Base-by-base conservation (phyloP, 2,329 filamentous ascomycete genomes). In the Penicillium capsulatum region DNA sequence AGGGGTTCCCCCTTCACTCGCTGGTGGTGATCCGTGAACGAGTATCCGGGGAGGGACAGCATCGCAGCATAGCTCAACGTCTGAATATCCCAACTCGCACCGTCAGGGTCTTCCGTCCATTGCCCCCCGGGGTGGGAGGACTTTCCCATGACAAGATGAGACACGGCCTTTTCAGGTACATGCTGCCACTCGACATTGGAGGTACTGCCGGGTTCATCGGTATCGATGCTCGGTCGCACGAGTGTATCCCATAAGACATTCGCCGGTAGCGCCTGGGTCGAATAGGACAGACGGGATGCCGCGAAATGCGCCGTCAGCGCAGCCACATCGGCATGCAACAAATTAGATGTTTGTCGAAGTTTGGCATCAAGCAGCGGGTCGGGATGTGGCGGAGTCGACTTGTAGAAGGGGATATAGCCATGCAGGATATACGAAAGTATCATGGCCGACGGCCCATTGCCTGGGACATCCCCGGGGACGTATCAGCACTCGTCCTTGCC, bases 401-500 rank as follows among this genome's bases (percentile, higher is more conserved):
- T 61, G 51, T 81, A 81, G 54, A 70, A 73, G 4, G 78, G 78
- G 37, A 79, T 66, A 53, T 80, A 68, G 26, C 78, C 78, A 59
- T 81, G 77, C 17, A 81, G 70, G 30, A 81, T 78, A 58, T 77
- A 81, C 31, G 76, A 80, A 24, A 81, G 67, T 50, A 80, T 75
- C 62, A 81, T 69, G 36, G 78, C 75, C 35, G 78, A 77, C 31
- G 78, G 78, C 40, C 78, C 78, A 57, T 79, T 80, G 54, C 78
- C 78, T 80, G 48, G 28, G 42, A 14, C 24, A 26, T 13, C n/a
- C 13, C 10, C 11, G 7, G n/a, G 32, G 13, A 33, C 11, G 22
- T 7, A 11, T 24, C 22, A 7, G 22, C 22, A 24, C 11, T 24
- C 22, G 7, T 7, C 11, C 22, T 24, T 24, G 11, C 7, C 22